Evolutionary conservation across 805 yeast genomes (phyloP).

Genomic region (Myxozyma vanderwaltii): DNA sequence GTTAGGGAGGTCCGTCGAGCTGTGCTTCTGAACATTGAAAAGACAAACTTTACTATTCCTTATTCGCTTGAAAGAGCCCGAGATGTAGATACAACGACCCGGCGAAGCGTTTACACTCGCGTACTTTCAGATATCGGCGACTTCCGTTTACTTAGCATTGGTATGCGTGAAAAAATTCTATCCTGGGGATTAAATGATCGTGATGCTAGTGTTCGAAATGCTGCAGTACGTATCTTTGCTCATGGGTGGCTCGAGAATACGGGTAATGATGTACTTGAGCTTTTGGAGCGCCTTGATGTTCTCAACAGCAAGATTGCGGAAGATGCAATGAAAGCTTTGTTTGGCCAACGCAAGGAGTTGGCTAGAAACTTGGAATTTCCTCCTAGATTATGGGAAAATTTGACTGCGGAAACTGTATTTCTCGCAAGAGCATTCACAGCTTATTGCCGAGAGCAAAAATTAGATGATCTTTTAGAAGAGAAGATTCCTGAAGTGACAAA

Average conservation of each 20-base stretch:
- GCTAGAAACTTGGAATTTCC: slow-evolving; percentile 60
- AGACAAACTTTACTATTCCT: slow-evolving; percentile 55
- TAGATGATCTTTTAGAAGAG: slow-evolving; percentile 45
- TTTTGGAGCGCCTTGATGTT: slow-evolving; percentile 72
- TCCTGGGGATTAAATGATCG: slow-evolving; percentile 88
- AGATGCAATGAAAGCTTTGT: slow-evolving; percentile 63
- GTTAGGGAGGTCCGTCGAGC: slow-evolving; percentile 89
- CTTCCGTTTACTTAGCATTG: slow-evolving; percentile 55
- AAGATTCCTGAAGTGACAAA: slow-evolving; percentile 79
- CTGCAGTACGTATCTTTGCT: slow-evolving; percentile 72
- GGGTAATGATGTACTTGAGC: slow-evolving; percentile 68
- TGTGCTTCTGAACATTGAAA: slow-evolving; percentile 69
- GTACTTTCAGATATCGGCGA: slow-evolving; percentile 68
- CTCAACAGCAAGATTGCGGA: slow-evolving; percentile 68
- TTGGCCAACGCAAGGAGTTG: slow-evolving; percentile 64
- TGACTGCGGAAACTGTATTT: slow-evolving; percentile 76
- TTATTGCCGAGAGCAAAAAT: slow-evolving; percentile 60
- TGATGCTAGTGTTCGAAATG: slow-evolving; percentile 68
- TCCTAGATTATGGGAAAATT: slow-evolving; percentile 56
- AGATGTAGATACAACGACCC: slow-evolving; percentile 69
- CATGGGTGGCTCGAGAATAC: slow-evolving; percentile 70
- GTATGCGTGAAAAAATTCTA: slow-evolving; percentile 65
- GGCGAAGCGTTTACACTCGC: slow-evolving; percentile 72
- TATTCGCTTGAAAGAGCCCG: slow-evolving; percentile 77
- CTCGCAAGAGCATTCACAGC: slow-evolving; percentile 67